Conservation (phyloP, 2,329 filamentous ascomycete species). For the Fusarium denticulatum region DNA sequence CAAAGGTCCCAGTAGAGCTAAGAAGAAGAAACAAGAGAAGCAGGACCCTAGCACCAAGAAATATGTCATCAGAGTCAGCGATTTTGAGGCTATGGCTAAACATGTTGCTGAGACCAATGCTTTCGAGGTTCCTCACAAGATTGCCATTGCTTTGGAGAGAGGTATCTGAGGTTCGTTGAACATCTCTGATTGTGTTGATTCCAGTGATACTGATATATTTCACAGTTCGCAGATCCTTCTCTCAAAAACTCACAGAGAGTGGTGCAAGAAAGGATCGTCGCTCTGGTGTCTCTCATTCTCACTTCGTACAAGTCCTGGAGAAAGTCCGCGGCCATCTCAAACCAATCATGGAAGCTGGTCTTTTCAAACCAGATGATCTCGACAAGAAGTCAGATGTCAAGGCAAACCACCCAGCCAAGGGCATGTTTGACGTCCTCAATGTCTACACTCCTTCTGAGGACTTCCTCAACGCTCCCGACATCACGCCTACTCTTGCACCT, state of each 20-base stretch:
- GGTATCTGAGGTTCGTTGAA: conserved; percentile 17
- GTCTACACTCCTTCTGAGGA: conserved; percentile 27
- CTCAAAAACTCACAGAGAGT: background rate
- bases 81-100: conserved; percentile 33
- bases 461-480: conserved; percentile 28
- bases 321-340: conserved; percentile 27
- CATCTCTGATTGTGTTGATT: accelerated
- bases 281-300: conserved; percentile 17
- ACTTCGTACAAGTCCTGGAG: conserved; percentile 36
- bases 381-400: background rate
- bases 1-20: conserved; percentile 4
- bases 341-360: conserved; percentile 13
- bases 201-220: background rate
- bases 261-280: background rate
- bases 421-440: conserved; percentile 20
- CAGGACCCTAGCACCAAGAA: background rate
- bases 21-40: background rate
- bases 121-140: conserved; percentile 18
- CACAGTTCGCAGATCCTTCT: conserved; percentile 23
- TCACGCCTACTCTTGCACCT: background rate
- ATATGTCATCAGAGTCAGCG: conserved; percentile 20
- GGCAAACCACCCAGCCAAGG: background rate
- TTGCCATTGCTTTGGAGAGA: conserved; percentile 22
- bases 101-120: conserved; percentile 12
- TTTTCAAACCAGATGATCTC: background rate